phyloP scores from a whole-genome alignment of 2,329 filamentous ascomycete genomes.

The Aspergillus awamori region DNA sequence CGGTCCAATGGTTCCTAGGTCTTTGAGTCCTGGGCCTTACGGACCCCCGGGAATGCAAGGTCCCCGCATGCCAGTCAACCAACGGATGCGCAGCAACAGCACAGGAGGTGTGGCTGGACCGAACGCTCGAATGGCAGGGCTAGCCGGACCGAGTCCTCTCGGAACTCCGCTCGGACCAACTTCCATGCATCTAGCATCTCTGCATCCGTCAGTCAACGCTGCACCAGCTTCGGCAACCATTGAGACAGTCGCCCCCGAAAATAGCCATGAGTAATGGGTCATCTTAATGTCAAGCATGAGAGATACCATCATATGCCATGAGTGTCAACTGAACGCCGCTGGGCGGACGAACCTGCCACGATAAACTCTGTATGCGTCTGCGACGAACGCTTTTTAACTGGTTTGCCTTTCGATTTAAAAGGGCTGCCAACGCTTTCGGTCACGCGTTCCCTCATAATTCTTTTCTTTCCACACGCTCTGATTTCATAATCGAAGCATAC shows the following conservation, averaged over 20 bases:
- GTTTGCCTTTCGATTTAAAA: neutral
- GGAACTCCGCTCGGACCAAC: constrained; percentile 25
- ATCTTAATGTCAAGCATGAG: neutral
- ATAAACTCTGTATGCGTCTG: constrained; percentile 18
- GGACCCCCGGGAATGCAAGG: constrained; percentile 45
- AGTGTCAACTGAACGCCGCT: constrained; percentile 12
- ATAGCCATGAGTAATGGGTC: neutral
- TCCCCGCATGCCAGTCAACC: constrained; percentile 41
- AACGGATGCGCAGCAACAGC: constrained; percentile 50
- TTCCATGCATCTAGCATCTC: constrained; percentile 39
- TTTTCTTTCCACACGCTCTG: neutral
- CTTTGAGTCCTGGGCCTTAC: constrained; percentile 50
- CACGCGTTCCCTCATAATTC: neutral
- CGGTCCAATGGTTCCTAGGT: constrained; percentile 30
- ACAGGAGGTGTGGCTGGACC: constrained; percentile 37
- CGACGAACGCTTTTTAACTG: constrained; percentile 22
- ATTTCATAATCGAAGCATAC: neutral
- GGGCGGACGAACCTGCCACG: constrained; percentile 17
- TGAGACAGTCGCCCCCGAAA: neutral
- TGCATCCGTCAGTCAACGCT: constrained; percentile 46
- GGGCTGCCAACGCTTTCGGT: neutral
- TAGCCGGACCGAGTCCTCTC: constrained; percentile 32
- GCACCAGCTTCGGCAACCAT: constrained; percentile 28
- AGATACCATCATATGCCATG: constrained; percentile 8
- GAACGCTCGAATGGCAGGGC: constrained; percentile 21